A percentile compares a stretch with the other conserved stretches of the same genome.
phyloP scores from a whole-genome alignment of 441 rosid genomes.

The Gossypium aridum region DNA sequence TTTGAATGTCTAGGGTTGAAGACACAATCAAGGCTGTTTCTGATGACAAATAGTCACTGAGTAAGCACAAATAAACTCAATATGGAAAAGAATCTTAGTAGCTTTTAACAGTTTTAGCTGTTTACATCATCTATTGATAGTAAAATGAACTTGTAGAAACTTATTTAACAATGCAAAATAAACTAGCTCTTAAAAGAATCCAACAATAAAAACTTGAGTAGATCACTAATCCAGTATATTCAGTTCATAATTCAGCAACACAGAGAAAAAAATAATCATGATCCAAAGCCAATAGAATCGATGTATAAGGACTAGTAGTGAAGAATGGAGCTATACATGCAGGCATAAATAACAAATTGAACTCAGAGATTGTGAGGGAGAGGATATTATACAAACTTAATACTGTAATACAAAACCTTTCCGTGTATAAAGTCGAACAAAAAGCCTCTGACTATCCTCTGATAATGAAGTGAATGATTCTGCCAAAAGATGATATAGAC shows the following conservation, averaged over 20 bases:
- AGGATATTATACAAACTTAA: not conserved
- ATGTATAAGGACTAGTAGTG: not conserved
- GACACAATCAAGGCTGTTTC: not conserved
- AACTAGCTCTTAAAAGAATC: not conserved
- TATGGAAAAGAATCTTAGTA: not conserved
- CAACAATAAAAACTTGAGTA: not conserved
- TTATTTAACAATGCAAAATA: not conserved
- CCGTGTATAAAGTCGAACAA: conserved; percentile 74
- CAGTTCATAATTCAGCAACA: not conserved
- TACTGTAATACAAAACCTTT: conserved; percentile 50
- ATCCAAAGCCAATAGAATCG: not conserved
- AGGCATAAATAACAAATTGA: conserved; percentile 3
- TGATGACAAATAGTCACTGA: not conserved
- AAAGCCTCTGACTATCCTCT: conserved; percentile 76
- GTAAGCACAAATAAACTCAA: not conserved
- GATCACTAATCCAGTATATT: not conserved
- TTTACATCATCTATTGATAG: not conserved
- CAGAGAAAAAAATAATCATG: not conserved
- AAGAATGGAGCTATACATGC: conserved; percentile 7
- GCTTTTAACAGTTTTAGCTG: not conserved
- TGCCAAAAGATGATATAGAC: conserved; percentile 30
- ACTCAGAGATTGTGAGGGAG: not conserved
- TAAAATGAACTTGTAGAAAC: not conserved
- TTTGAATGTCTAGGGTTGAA: not conserved
- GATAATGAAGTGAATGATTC: conserved; percentile 62